Conservation (phyloP, 2,329 filamentous ascomycete genomes). For the Clonostachys chloroleuca region DNA sequence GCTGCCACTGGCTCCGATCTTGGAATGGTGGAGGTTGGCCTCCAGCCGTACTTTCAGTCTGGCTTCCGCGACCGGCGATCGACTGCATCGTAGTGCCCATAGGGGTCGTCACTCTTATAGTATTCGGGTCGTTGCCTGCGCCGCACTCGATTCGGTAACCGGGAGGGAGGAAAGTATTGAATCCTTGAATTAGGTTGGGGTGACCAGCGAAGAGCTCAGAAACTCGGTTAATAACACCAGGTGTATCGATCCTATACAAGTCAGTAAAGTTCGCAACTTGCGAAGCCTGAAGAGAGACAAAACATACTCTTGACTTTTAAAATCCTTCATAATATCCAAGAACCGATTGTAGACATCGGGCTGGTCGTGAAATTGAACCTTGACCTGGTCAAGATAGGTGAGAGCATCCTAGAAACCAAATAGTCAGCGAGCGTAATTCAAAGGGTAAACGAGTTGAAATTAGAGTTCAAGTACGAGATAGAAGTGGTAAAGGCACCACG, state of each 20-base stretch:
- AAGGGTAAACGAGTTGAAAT: background rate
- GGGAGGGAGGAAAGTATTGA: slow-evolving; percentile 95
- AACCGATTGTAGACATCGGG: slow-evolving; percentile 97
- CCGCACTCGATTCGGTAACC: slow-evolving; percentile 97
- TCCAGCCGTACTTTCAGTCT: slow-evolving; percentile 35
- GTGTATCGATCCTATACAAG: slow-evolving; percentile 75
- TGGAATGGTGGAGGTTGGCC: slow-evolving; percentile 42
- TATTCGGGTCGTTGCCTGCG: slow-evolving; percentile 88
- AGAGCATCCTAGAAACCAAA: slow-evolving; percentile 56
- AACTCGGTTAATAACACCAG: slow-evolving; percentile 93
- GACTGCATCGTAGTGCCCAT: slow-evolving; percentile 96
- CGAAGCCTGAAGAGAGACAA: background rate
- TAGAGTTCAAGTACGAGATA: slow-evolving; percentile 12
- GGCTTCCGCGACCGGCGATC: slow-evolving; percentile 55
- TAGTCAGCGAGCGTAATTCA: background rate
- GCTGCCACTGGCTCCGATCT: slow-evolving; percentile 50
- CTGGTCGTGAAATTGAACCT: slow-evolving; percentile 95
- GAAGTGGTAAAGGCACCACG: slow-evolving; percentile 12
- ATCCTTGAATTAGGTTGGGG: slow-evolving; percentile 91
- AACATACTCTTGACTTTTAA: slow-evolving; percentile 90
- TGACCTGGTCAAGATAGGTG: slow-evolving; percentile 96
- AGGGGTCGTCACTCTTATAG: slow-evolving; percentile 92
- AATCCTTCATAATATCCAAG: slow-evolving; percentile 99
- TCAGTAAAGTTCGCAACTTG: slow-evolving; percentile 7
- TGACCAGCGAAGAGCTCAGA: slow-evolving; percentile 95